Conservation (phyloP, 202 grass and related monocot genomes). For the Schoenoplectus tabernaemontani region DNA sequence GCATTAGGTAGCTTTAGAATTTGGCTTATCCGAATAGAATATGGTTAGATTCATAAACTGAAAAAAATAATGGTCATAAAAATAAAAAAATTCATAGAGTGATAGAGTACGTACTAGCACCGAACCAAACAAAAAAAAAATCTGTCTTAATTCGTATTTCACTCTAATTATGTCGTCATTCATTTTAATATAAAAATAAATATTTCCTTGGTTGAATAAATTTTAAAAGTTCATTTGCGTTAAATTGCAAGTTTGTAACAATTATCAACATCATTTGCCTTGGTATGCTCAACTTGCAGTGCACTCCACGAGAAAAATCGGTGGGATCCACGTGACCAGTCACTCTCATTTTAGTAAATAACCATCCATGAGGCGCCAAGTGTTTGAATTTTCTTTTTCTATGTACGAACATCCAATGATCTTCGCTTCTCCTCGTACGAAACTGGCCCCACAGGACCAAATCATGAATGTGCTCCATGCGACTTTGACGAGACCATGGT, state of each 20-base stretch:
- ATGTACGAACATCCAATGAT: not conserved
- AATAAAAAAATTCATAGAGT: too few relatives aligned
- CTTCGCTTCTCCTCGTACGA: constrained; percentile 6
- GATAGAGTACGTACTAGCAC: too few relatives aligned
- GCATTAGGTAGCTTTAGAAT: too few relatives aligned
- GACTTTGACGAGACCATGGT: not conserved
- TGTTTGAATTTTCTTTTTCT: not conserved
- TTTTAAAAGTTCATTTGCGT: too few relatives aligned
- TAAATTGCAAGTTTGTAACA: too few relatives aligned
- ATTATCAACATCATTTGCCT: not conserved
- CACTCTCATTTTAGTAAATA: not conserved
- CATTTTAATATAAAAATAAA: not conserved
- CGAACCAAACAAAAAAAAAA: too few relatives aligned
- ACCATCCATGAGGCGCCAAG: not conserved
- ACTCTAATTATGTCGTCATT: too few relatives aligned
- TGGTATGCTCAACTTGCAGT: not conserved
- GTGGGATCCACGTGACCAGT: not conserved
- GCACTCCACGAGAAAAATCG: not conserved
- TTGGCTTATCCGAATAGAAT: too few relatives aligned
- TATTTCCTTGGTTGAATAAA: too few relatives aligned
- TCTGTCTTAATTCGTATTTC: too few relatives aligned
- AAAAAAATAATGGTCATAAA: too few relatives aligned
- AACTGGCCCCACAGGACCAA: not conserved
- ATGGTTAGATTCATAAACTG: too few relatives aligned
- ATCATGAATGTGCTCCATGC: not conserved